Evolutionary conservation across 2,329 filamentous ascomycete genomes (phyloP).

Genomic region (Epichloe uncinata): DNA sequence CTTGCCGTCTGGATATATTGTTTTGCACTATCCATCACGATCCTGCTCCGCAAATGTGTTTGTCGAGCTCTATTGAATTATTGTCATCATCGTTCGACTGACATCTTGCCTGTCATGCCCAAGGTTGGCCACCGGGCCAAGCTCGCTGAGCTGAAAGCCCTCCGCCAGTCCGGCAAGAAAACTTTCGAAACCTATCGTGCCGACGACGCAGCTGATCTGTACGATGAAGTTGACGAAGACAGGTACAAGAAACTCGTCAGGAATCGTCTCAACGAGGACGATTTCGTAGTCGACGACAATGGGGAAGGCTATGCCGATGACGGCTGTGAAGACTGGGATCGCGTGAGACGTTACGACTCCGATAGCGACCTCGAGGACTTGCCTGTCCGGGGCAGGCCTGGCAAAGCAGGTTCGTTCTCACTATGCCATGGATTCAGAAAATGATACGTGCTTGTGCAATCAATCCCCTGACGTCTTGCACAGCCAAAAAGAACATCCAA

Average conservation of each 20-base stretch:
- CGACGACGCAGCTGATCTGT: constrained; percentile 70
- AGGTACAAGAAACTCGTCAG: constrained; percentile 95
- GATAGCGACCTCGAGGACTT: constrained; percentile 49
- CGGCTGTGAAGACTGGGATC: constrained; percentile 87
- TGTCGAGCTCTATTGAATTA: constrained; percentile 3
- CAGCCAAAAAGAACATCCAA: constrained; percentile 77
- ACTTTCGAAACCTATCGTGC: constrained; percentile 78
- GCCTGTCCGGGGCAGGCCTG: constrained; percentile 30
- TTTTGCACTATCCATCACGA: neutral
- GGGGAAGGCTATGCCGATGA: constrained; percentile 95
- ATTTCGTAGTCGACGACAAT: constrained; percentile 98
- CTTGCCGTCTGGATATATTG: neutral
- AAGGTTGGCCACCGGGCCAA: constrained; percentile 30
- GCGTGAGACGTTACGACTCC: constrained; percentile 52
- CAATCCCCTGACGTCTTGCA: neutral
- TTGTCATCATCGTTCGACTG: constrained; percentile 7
- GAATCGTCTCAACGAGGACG: constrained; percentile 77
- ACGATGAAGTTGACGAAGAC: constrained; percentile 94
- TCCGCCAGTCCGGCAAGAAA: constrained; percentile 84
- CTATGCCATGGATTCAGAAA: constrained; percentile 3
- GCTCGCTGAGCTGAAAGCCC: constrained; percentile 68
- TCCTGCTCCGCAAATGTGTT: constrained; percentile 1
- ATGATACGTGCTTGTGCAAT: neutral
- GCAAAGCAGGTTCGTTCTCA: constrained; percentile 34
- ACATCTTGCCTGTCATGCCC: constrained; percentile 19